Evolutionary conservation across 148 eudicot genomes (phyloP).

Genomic region (Nepenthes gracilis): DNA sequence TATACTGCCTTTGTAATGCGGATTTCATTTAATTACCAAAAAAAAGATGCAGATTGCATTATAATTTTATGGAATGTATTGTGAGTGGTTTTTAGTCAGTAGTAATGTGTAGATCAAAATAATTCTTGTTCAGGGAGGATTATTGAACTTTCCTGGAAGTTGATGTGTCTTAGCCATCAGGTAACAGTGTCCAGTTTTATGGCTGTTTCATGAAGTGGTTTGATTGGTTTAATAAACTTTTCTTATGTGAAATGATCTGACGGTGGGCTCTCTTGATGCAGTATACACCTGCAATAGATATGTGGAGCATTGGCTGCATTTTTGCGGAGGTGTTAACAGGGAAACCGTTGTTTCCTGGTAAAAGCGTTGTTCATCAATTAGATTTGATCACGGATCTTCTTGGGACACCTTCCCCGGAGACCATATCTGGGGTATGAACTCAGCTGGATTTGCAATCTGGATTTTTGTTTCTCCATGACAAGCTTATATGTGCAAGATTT

Average conservation of each 20-base stretch:
- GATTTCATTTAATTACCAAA: neutral
- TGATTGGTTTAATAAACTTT: neutral
- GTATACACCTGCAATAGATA: constrained; percentile 79
- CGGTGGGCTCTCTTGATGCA: neutral
- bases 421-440: constrained; percentile 61
- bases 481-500: neutral
- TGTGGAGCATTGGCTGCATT: constrained; percentile 96
- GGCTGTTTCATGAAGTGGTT: neutral
- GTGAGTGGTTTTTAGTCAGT: neutral
- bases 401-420: constrained; percentile 75
- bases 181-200: constrained; percentile 25
- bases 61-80: neutral
- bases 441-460: neutral
- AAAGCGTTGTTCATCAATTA: constrained; percentile 91
- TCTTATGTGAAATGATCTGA: constrained; percentile 2
- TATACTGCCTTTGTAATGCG: no score
- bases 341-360: constrained; percentile 88
- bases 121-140: constrained; percentile 72
- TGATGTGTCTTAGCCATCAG: constrained; percentile 41
- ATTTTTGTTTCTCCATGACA: neutral
- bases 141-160: constrained; percentile 67
- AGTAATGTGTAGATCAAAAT: constrained; percentile 47
- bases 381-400: constrained; percentile 90
- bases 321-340: constrained; percentile 87
- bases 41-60: neutral